Conservation (phyloP, 2,329 filamentous ascomycete species). For the Mollisia scopiformis region DNA sequence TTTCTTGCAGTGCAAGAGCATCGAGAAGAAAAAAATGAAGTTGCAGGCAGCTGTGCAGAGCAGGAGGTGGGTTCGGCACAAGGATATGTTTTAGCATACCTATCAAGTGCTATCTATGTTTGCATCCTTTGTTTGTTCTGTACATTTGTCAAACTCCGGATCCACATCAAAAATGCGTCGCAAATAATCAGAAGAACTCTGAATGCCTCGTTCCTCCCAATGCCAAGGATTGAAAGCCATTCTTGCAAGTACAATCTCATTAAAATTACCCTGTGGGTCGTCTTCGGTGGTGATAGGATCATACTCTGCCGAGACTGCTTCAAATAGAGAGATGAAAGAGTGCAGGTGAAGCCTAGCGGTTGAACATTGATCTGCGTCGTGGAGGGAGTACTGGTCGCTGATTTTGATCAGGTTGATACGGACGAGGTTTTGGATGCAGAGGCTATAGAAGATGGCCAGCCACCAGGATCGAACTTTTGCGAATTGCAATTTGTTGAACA, state of each 20-base stretch:
- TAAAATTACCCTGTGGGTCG: not conserved
- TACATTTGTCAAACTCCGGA: not conserved
- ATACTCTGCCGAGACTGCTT: conserved; percentile 5
- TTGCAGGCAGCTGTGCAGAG: not conserved
- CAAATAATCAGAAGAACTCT: conserved; percentile 9
- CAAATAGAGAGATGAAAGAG: conserved; percentile 8
- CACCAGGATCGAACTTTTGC: conserved; percentile 4
- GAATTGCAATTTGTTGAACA: conserved; percentile 3
- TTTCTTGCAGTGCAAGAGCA: too few species aligned
- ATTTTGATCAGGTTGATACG: conserved; percentile 8
- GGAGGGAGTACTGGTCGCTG: conserved; percentile 3
- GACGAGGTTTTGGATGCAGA: conserved; percentile 8
- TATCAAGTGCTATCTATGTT: not conserved
- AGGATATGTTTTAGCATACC: not conserved
- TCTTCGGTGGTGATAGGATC: conserved; percentile 6
- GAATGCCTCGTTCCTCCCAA: conserved; percentile 5
- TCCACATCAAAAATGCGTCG: conserved; percentile 6
- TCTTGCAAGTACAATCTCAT: conserved; percentile 1
- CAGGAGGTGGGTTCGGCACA: not conserved
- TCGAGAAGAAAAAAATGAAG: too few species aligned
- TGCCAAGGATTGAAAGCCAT: conserved; percentile 8
- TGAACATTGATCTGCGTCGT: conserved; percentile 1
- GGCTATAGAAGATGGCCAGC: conserved; percentile 10
- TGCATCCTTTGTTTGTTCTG: not conserved
- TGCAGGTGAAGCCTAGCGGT: conserved; percentile 2